phyloP scores from a whole-genome alignment of 306 rosid species.

The Medicago ruthenica region DNA sequence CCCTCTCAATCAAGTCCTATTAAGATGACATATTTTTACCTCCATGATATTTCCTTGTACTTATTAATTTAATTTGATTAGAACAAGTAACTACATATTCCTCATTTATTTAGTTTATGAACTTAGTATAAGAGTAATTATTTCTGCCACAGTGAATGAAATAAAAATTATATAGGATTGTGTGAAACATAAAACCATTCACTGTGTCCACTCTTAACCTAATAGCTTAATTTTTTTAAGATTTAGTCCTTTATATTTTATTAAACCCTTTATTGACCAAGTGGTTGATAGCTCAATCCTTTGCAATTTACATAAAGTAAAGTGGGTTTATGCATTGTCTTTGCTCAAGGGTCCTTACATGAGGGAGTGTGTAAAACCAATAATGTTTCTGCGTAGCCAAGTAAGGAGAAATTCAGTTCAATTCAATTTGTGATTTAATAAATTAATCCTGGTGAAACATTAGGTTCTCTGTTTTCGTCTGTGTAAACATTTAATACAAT shows the following conservation, averaged over 20 bases:
- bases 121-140: neutral
- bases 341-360: neutral
- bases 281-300: neutral
- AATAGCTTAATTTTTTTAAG: neutral
- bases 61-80: slow-evolving; percentile 30
- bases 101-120: slow-evolving; percentile 33
- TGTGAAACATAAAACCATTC: slow-evolving; percentile 8
- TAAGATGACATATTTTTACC: slow-evolving; percentile 14
- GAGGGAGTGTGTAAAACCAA: slow-evolving; percentile 15
- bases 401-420: slow-evolving; percentile 28
- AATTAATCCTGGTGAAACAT: neutral
- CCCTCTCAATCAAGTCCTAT: slow-evolving; percentile 11
- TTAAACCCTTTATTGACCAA: slow-evolving; percentile 4
- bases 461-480: slow-evolving; percentile 26
- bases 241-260: slow-evolving; percentile 16
- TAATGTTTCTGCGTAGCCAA: neutral
- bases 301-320: neutral
- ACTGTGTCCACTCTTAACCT: neutral
- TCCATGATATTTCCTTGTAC: slow-evolving; percentile 29
- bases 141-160: slow-evolving; percentile 2
- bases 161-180: slow-evolving; percentile 2
- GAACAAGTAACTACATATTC: slow-evolving; percentile 4
- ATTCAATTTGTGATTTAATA: neutral
- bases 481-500: neutral
- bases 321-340: slow-evolving; percentile 9